Evolutionary conservation across 306 rosid species (phyloP), one percentile per base, ranked within the genome.

Genomic region (Purshia tridentata): DNA sequence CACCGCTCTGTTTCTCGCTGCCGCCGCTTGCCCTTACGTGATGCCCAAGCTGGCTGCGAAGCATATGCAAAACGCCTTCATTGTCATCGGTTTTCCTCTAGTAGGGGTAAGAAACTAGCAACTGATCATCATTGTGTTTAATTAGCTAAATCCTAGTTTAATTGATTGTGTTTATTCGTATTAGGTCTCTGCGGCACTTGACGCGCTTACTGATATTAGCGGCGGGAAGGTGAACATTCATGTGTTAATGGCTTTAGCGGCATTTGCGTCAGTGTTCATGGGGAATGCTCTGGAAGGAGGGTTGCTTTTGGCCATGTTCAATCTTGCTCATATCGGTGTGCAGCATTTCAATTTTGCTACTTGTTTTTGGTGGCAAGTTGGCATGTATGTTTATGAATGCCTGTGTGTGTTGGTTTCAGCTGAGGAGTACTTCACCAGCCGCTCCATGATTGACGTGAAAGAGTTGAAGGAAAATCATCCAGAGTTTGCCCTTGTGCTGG

Each of bases 211-310:
- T 66, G 97, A 94, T 73, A 62, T 94, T 51, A 56, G 91, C 54
- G 85, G 99, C 55, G 99, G 99, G 77, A 89, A 85, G 81, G 97
- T 94, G 66, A 94, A 86, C 81, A 94, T 94, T 82, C 97, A 94
- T 81, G 99, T 94, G 1, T 69, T 91, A 29, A 94, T 90, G 99
- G 99, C 99, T 69, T 85, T 94, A 65, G 97, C 99, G 9, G 99
- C 90, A n/a, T 94, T 91, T 87, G 99, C 97, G 0, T 86, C 99
- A 0, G 76, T 87, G 41, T 88, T 91, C 47, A 90, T 94, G 99
- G 99, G 99, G 76, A 94, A 94, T 78, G 69, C 93, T 69, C 67
- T 94, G 75, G 99, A 94, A 83, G 99, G 99, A 82, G 99, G 99
- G 65, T 83, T 94, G 60, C 96, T 94, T 80, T 90, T 94, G 88